Percentiles rank a stretch among this genome's conserved stretches.
These are phyloP conservation scores for Plasmodium inui DNA, from an alignment of 169 alveolate species.

Conservation along the genomic window DNA sequence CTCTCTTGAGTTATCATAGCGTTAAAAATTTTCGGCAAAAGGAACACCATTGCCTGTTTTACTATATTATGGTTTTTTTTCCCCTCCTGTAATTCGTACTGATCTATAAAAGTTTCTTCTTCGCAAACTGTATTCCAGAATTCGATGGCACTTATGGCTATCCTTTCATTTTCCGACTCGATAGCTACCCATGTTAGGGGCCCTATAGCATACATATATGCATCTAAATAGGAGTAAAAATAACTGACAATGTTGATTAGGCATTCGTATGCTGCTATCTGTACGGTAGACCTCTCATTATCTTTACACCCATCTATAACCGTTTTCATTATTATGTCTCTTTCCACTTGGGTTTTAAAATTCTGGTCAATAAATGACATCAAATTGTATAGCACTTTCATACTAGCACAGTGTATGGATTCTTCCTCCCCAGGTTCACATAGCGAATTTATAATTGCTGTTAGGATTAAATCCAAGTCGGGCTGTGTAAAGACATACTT, in stretches of 20 bases:
- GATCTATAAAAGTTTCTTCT: slow-evolving; percentile 83
- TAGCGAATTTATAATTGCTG: slow-evolving; percentile 84
- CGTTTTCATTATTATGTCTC: slow-evolving; percentile 84
- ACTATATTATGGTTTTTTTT: slow-evolving; percentile 82
- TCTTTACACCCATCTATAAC: slow-evolving; percentile 86
- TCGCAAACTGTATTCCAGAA: slow-evolving; percentile 92
- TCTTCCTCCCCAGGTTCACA: slow-evolving; percentile 79
- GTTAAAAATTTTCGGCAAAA: slow-evolving; percentile 88
- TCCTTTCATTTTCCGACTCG: slow-evolving; percentile 85
- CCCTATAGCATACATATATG: slow-evolving; percentile 86
- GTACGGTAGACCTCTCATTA: slow-evolving; percentile 80
- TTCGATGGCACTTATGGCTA: slow-evolving; percentile 91
- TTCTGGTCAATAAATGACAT: slow-evolving; percentile 81
- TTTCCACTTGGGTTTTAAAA: slow-evolving; percentile 80
- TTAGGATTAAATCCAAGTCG: slow-evolving; percentile 77
- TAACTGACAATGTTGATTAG: slow-evolving; percentile 88
- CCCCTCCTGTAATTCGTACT: slow-evolving; percentile 71
- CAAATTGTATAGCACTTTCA: slow-evolving; percentile 78
- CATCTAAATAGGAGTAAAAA: slow-evolving; percentile 86
- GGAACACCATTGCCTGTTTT: slow-evolving; percentile 86
- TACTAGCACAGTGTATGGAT: slow-evolving; percentile 81
- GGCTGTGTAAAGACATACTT: slow-evolving; percentile 80
- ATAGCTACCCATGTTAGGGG: slow-evolving; percentile 89
- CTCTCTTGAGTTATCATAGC: slow-evolving; percentile 89
- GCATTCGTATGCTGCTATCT: slow-evolving; percentile 90